Percentiles rank a stretch among this genome's conserved stretches.
phyloP scores from a whole-genome alignment of 148 eudicot species.

The Spergularia marina region DNA sequence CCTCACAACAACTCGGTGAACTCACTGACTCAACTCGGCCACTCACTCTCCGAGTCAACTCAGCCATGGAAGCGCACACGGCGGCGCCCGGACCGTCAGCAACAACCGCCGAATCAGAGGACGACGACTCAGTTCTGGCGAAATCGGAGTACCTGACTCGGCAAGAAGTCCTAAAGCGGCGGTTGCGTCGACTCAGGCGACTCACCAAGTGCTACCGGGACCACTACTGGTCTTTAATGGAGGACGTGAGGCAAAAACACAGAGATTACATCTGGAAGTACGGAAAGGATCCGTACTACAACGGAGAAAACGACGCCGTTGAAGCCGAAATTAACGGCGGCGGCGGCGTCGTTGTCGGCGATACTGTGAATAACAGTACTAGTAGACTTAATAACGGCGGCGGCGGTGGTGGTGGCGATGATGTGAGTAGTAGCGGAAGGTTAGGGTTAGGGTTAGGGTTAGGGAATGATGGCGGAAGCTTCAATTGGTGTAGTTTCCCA shows the following conservation, averaged over 20 bases:
- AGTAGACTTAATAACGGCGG: background rate
- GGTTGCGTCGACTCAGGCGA: constrained; percentile 41
- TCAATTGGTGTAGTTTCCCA: constrained; percentile 36
- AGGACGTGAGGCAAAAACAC: constrained; percentile 48
- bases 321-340: background rate
- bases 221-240: constrained; percentile 66
- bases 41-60: constrained; percentile 16
- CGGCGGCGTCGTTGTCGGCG: constrained; percentile 4
- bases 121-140: constrained; percentile 28
- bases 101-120: constrained; percentile 20
- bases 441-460: constrained; percentile 36
- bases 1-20: background rate
- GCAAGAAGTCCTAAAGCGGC: constrained; percentile 46
- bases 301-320: constrained; percentile 17
- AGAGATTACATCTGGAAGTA: constrained; percentile 51
- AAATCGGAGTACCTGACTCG: constrained; percentile 43
- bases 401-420: background rate
- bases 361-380: background rate
- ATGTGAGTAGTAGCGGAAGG: constrained; percentile 4
- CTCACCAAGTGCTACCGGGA: constrained; percentile 43
- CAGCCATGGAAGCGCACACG: constrained; percentile 18
- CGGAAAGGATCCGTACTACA: constrained; percentile 39
- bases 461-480: constrained; percentile 21
- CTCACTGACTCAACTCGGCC: background rate
- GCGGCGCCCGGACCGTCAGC: constrained; percentile 15